Conservation (phyloP, 2,329 filamentous ascomycete species). For the Trichoderma breve region DNA sequence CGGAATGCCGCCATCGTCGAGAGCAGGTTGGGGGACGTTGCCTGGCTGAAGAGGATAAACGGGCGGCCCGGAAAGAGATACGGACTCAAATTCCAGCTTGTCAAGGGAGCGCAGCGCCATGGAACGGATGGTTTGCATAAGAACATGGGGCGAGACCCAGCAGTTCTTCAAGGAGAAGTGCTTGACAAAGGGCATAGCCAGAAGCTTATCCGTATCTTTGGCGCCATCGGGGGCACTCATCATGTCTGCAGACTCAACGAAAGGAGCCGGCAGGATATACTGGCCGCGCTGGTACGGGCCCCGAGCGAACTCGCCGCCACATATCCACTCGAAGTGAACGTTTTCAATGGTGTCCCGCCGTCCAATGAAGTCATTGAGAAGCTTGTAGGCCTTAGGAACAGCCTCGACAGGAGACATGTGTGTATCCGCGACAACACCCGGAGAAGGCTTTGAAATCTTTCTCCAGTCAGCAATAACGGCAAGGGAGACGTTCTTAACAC, state of each 20-base stretch:
- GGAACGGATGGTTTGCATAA: slow-evolving; percentile 49
- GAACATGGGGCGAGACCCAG: slow-evolving; percentile 61
- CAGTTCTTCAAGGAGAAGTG: slow-evolving; percentile 65
- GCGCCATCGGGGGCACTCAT: slow-evolving; percentile 35
- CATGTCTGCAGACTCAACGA: slow-evolving; percentile 37
- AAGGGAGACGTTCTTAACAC: slow-evolving; percentile 54
- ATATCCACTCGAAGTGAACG: slow-evolving; percentile 64
- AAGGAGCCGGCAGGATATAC: slow-evolving; percentile 61
- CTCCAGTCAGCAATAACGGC: slow-evolving; percentile 67
- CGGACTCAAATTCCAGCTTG: slow-evolving; percentile 59
- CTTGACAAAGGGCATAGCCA: slow-evolving; percentile 56
- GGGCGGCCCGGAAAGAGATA: slow-evolving; percentile 58
- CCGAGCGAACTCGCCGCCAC: slow-evolving; percentile 64
- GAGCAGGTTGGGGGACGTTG: slow-evolving; percentile 3
- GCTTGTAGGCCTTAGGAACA: slow-evolving; percentile 48
- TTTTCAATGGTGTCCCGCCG: slow-evolving; percentile 50
- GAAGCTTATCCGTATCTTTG: slow-evolving; percentile 36
- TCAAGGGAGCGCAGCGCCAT: slow-evolving; percentile 49
- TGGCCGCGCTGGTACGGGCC: slow-evolving; percentile 61
- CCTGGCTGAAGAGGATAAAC: slow-evolving; percentile 27
- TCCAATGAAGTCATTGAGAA: slow-evolving; percentile 53
- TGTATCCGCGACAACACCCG: slow-evolving; percentile 49
- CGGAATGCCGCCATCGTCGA: neutral
- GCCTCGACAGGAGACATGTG: slow-evolving; percentile 51
- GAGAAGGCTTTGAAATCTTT: slow-evolving; percentile 51